These are phyloP conservation scores for Noccaea bulbosa DNA, from an alignment of 345 rosid genomes.

Conservation along the genomic window DNA sequence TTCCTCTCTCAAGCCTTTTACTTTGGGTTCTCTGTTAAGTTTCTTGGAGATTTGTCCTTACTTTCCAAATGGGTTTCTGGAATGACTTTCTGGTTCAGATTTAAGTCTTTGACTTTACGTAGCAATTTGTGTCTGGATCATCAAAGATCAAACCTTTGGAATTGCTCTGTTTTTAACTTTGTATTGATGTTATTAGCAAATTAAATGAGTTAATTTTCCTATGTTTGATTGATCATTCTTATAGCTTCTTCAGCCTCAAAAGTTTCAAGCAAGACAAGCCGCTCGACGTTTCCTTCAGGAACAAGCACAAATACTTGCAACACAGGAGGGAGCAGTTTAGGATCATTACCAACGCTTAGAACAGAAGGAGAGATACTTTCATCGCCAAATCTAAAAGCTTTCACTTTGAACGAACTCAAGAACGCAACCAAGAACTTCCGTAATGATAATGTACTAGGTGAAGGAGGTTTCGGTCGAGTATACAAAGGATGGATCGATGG, in stretches of 20 bases:
- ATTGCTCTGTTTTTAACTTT: not conserved
- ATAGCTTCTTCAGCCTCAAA: slow-evolving; percentile 73
- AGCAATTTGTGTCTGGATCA: not conserved
- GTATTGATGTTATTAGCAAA: not conserved
- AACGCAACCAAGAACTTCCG: slow-evolving; percentile 95
- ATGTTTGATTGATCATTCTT: slow-evolving; percentile 30
- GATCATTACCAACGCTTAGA: slow-evolving; percentile 63
- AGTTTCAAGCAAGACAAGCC: slow-evolving; percentile 68
- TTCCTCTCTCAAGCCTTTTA: slow-evolving; percentile 4
- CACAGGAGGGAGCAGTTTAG: slow-evolving; percentile 53
- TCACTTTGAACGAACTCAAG: slow-evolving; percentile 72
- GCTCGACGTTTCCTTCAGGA: slow-evolving; percentile 63
- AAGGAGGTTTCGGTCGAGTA: slow-evolving; percentile 95
- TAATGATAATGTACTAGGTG: slow-evolving; percentile 80
- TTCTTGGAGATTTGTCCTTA: not conserved
- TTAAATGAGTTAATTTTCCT: not conserved
- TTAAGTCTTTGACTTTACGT: slow-evolving; percentile 2
- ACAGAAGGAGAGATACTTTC: slow-evolving; percentile 91
- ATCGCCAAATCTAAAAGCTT: slow-evolving; percentile 82
- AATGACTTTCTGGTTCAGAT: not conserved
- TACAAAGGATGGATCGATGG: slow-evolving; percentile 95
- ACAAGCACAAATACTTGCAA: slow-evolving; percentile 59
- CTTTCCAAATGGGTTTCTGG: slow-evolving; percentile 4
- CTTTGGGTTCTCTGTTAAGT: slow-evolving; percentile 4
- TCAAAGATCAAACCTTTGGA: slow-evolving; percentile 22